Evolutionary conservation across 2,329 filamentous ascomycete species (phyloP).

Genomic region (Periconia digitata): DNA sequence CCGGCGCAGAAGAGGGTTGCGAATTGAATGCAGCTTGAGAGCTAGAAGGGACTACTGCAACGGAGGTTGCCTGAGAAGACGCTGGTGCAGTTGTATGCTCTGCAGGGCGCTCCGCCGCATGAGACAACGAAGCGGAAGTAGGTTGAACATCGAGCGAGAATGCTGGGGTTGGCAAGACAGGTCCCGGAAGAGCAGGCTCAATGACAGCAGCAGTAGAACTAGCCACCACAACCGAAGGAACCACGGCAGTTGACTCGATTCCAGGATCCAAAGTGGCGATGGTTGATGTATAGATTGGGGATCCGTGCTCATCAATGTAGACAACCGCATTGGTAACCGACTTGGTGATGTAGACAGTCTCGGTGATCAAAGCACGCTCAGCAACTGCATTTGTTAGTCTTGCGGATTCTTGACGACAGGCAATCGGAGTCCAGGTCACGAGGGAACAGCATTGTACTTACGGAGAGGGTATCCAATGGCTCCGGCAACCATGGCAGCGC

Average conservation of each 20-base stretch:
- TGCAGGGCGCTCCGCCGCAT: constrained; percentile 7
- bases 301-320: constrained; percentile 35
- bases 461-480: constrained; percentile 47
- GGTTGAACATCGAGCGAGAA: constrained; percentile 6
- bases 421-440: neutral
- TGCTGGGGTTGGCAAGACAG: constrained; percentile 2
- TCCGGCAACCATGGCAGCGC: constrained; percentile 46
- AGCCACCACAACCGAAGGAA: constrained; percentile 1
- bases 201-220: constrained; percentile 2
- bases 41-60: neutral
- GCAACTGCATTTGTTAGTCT: constrained; percentile 21
- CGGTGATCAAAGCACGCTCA: constrained; percentile 36
- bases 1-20: neutral
- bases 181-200: constrained; percentile 7
- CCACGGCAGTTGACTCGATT: constrained; percentile 12
- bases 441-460: constrained; percentile 17
- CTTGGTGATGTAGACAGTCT: constrained; percentile 34
- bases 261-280: constrained; percentile 10
- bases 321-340: constrained; percentile 32
- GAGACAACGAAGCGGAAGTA: constrained; percentile 7
- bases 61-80: neutral
- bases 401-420: neutral
- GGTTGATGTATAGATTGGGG: constrained; percentile 28
- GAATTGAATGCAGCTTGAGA: neutral
- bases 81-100: neutral